These are phyloP conservation scores for Adansonia grandidieri DNA, from an alignment of 441 rosid genomes.

Conservation along the genomic window DNA sequence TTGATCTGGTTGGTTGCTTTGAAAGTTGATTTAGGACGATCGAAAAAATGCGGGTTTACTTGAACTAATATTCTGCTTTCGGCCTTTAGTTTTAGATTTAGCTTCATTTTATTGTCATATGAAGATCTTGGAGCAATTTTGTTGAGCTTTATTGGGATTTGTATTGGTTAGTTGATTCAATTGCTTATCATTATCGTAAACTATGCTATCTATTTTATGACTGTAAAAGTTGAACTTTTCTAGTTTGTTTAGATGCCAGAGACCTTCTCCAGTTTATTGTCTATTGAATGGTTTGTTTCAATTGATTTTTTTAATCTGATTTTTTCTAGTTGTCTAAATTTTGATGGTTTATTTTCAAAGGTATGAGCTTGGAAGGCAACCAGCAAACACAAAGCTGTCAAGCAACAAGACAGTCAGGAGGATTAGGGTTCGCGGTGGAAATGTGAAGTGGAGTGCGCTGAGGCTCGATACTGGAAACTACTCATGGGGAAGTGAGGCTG, in stretches of 20 bases:
- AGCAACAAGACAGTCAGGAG: slow-evolving; percentile 59
- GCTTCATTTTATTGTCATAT: neutral
- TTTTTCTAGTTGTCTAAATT: neutral
- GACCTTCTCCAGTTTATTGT: neutral
- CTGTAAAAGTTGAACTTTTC: neutral
- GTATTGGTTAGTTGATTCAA: neutral
- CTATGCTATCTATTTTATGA: neutral
- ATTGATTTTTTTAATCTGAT: neutral
- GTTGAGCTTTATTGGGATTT: neutral
- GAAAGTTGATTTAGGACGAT: neutral
- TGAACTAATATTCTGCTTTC: neutral
- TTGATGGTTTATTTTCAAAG: slow-evolving; percentile 25
- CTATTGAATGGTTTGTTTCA: neutral
- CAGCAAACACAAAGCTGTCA: slow-evolving; percentile 49
- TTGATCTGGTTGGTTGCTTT: neutral
- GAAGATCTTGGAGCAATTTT: neutral
- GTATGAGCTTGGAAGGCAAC: slow-evolving; percentile 55
- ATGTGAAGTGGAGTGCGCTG: slow-evolving; percentile 56
- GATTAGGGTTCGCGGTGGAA: slow-evolving; percentile 51
- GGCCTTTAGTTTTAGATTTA: neutral
- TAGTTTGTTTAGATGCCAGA: neutral
- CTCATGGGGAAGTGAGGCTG: slow-evolving; percentile 54
- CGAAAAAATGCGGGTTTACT: neutral
- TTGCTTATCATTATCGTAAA: neutral
- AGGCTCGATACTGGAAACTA: slow-evolving; percentile 54